Conservation (phyloP, 164 flowering plant genomes). For the Stephania japonica region DNA sequence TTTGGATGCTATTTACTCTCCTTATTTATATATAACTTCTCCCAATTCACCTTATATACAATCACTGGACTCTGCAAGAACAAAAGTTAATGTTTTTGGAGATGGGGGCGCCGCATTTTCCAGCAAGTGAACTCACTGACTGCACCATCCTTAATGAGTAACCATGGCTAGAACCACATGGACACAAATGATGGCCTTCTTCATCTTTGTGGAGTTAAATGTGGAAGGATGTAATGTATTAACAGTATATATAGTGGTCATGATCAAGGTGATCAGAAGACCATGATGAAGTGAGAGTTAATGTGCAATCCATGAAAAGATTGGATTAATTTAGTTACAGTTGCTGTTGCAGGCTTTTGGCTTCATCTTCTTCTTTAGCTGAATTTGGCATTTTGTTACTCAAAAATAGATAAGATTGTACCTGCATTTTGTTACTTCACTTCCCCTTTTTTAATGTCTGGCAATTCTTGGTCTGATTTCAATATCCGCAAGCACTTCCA, state of each 20-base stretch:
- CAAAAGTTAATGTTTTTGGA: not conserved
- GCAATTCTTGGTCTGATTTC: too few species aligned
- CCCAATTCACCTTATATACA: too few species aligned
- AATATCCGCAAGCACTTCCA: too few species aligned
- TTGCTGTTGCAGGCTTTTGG: not conserved
- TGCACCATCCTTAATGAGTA: slow-evolving; percentile 10
- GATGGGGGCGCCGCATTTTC: slow-evolving; percentile 5
- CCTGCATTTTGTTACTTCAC: not conserved
- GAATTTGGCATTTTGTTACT: not conserved
- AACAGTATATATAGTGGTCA: too few species aligned
- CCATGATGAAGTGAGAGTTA: not conserved
- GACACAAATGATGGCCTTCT: slow-evolving; percentile 3
- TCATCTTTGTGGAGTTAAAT: not conserved
- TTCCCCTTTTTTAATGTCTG: not conserved
- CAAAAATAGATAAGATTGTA: not conserved
- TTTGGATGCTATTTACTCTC: too few species aligned
- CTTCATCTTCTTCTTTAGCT: not conserved
- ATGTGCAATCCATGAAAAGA: not conserved
- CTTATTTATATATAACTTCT: too few species aligned
- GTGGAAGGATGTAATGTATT: too few species aligned
- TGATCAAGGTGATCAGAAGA: not conserved
- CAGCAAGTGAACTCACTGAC: slow-evolving; percentile 14
- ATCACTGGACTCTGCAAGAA: too few species aligned
- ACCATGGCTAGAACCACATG: slow-evolving; percentile 12
- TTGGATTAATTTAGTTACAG: not conserved